Evolutionary conservation across 2,329 filamentous ascomycete species (phyloP), one percentile per base, ranked within the genome.

Genomic region (Hypoxylon sp.): DNA sequence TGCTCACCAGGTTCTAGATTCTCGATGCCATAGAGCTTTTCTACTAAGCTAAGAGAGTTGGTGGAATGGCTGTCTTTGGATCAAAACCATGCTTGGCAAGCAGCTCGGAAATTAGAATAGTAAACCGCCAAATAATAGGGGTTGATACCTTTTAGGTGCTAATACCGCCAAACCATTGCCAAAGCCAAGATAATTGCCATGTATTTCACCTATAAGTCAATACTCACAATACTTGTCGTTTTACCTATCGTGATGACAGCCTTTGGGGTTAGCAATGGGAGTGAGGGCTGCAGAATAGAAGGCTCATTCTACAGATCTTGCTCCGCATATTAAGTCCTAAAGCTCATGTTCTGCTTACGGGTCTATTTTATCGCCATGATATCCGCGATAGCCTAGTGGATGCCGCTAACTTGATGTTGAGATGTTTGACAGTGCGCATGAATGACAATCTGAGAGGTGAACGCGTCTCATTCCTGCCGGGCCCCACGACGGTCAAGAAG

Each of bases 1-100:
- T 51, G 3, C 58, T 56, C 12, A 70, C 54, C 16, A 2, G 16
- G 4, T 46, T 7, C 8, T 53, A 74, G 73, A 57, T 75, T 50
- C 71, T 75, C 19, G 74, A 76, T 16, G 71, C 74, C 25, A 70
- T 75, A 54, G 74, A 75, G 69, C 71, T 76, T n/a, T 76, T 74
- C 67, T 68, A 74, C 39, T 75, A 65, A 61, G 43, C 12, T 37
- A 25, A 2, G 30, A 29, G 21, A 39, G 5, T 37, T 37, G 21
- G 27, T 14, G 14, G n/a, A 25, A 9, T n/a, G 19, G 2, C 2
- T 52, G 19, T n/a, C 19, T 37, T 9, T n/a, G 25, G 48, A 32
- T 32, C 8, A 2, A 29, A 7, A n/a, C 12, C 25, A 12, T 47
- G 9, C 5, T 27, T 9, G 45, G n/a, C 45, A 47, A n/a, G 16